Conservation (phyloP, 1,284 basidiomycete genomes). For the Lentinula novae-zelandiae region DNA sequence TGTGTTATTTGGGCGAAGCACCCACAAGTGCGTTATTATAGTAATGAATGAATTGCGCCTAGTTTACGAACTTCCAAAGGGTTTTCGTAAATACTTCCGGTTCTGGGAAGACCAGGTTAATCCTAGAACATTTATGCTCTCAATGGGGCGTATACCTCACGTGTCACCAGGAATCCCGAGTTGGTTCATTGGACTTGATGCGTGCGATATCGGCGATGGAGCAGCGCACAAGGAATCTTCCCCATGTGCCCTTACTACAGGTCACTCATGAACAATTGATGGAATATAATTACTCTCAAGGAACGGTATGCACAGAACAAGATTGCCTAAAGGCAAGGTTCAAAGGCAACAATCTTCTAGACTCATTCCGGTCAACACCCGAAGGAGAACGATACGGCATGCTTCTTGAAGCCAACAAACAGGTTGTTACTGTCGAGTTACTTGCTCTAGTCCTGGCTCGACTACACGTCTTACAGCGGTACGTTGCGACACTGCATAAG, state of each 20-base stretch:
- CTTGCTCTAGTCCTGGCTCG: neutral
- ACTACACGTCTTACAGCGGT: slow-evolving; percentile 1
- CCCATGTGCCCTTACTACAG: neutral
- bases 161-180: neutral
- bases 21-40: neutral
- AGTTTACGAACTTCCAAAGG: neutral
- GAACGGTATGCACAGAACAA: too few relatives aligned
- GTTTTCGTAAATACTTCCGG: slow-evolving; percentile 13
- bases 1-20: neutral
- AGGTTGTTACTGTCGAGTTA: too few relatives aligned
- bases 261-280: neutral
- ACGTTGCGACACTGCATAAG: neutral
- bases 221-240: neutral
- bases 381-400: neutral
- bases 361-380: neutral
- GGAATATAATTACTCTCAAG: too few relatives aligned
- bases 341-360: too few relatives aligned
- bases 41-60: too few relatives aligned
- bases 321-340: too few relatives aligned
- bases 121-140: slow-evolving; percentile 12
- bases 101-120: slow-evolving; percentile 7
- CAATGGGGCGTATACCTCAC: slow-evolving; percentile 15
- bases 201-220: neutral
- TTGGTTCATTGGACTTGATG: neutral
- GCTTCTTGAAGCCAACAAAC: neutral